Conservation (phyloP, 441 rosid species). For the Jatropha multifida region DNA sequence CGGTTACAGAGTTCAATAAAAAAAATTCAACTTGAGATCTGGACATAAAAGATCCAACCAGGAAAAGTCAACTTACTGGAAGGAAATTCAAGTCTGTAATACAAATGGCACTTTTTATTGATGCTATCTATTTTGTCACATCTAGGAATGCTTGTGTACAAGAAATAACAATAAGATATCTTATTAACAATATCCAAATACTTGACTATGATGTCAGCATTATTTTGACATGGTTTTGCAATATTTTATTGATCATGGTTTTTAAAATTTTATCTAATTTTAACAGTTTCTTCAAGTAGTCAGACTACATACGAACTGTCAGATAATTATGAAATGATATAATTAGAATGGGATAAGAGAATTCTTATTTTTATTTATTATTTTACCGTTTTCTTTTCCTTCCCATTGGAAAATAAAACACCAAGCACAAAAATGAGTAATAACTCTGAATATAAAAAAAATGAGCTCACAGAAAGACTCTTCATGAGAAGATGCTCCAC, state of each 20-base stretch:
- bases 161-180: neutral
- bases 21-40: neutral
- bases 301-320: neutral
- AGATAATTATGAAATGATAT: neutral
- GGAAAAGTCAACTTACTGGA: neutral
- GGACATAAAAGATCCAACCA: neutral
- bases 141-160: too few species aligned
- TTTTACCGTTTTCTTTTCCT: too few species aligned
- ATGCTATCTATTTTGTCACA: neutral
- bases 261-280: neutral
- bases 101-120: neutral
- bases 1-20: neutral
- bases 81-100: neutral
- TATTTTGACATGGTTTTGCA: neutral
- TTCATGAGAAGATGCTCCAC: conserved; percentile 98
- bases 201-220: too few species aligned
- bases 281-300: neutral
- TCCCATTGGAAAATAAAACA: neutral
- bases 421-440: neutral
- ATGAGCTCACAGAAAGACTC: conserved; percentile 78
- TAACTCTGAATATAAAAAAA: neutral
- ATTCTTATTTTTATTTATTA: neutral
- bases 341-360: neutral
- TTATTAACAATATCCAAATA: too few species aligned
- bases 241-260: neutral